These are phyloP conservation scores for Asterella californica DNA, from an alignment of 225 moss, liverwort and hornwort genomes.

Conservation along the genomic window DNA sequence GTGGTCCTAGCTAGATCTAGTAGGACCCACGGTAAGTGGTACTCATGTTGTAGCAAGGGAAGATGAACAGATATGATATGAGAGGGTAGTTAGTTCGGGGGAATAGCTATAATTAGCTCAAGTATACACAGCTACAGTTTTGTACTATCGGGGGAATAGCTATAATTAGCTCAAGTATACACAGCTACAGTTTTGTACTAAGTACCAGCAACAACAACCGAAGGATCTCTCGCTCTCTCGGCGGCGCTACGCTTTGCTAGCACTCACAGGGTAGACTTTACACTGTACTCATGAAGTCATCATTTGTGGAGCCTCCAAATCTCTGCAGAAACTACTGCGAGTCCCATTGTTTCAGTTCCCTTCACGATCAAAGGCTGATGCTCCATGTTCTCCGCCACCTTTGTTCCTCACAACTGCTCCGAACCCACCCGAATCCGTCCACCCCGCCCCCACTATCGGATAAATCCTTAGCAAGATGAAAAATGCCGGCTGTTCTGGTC, in stretches of 20 bases:
- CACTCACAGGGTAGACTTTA: conserved; percentile 3
- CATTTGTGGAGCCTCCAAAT: conserved; percentile 19
- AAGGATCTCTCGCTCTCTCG: not conserved
- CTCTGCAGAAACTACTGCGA: not conserved
- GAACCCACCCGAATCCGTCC: not conserved
- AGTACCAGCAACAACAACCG: not conserved
- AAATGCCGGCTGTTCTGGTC: conserved; percentile 3
- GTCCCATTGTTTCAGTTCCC: not conserved
- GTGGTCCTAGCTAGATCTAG: conserved; percentile 20
- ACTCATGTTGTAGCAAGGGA: conserved; percentile 6
- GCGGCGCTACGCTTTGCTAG: conserved; percentile 1
- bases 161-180: conserved; percentile 11
- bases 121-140: conserved; percentile 10
- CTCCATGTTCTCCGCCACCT: conserved; percentile 1
- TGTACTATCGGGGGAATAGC: conserved; percentile 2
- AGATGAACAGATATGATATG: conserved; percentile 13
- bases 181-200: conserved; percentile 5
- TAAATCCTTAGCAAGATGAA: conserved; percentile 1
- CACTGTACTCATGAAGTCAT: conserved; percentile 15
- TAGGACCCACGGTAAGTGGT: conserved; percentile 18
- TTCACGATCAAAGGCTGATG: not conserved
- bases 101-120: conserved; percentile 11
- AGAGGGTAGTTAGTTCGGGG: conserved; percentile 6
- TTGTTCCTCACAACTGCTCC: conserved; percentile 6
- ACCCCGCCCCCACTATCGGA: not conserved